Base-by-base conservation (phyloP, 495 filamentous ascomycete genomes). In the Xanthoparmelia taractica region DNA sequence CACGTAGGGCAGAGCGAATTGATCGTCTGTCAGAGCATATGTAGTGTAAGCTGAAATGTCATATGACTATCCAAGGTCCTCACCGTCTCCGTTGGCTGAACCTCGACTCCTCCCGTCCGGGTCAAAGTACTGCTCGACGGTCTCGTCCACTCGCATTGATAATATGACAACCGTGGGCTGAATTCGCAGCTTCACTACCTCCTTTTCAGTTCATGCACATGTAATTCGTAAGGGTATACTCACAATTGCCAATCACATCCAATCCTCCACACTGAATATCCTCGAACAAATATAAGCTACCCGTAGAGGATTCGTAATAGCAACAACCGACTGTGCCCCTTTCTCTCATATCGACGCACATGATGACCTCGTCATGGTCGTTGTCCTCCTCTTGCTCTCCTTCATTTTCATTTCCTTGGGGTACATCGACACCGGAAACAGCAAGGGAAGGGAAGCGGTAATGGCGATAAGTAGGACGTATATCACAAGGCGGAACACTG, bases 81-180 rank as follows among this genome's bases (percentile, higher is more conserved):
- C 60, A 75, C 74, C 69, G 43, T 67, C 54, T 27, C 66, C 70
- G 59, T 67, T 67, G 5, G 64, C 58, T 20, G 74, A 73, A 11
- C 47, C 66, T 47, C 66, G 43, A 37, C 52, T 67, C 18, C 66
- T 59, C 18, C 67, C 52, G 13, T 64, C 54, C 15, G 59, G 60
- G 47, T 71, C 69, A 45, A 71, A 64, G 25, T 57, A 57, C 25
- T 63, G 48, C 41, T 67, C 63, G 12, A 77, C 71, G 29, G 69
- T 70, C 40, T 92, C 82, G 29, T 92, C 85, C 20, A 87, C 81
- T 52, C 87, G 81, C 41, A 84, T 82, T 6, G 91, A 87, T 8
- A 89, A 76, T 31, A 98, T 73, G 17, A 97, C 76, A 0, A 90
- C 79, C 0, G 93, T 96, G 11, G 94, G 94, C 62, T 89, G 84